Conservation (phyloP, 2,329 filamentous ascomycete genomes). For the Penicillium sumatraense region DNA sequence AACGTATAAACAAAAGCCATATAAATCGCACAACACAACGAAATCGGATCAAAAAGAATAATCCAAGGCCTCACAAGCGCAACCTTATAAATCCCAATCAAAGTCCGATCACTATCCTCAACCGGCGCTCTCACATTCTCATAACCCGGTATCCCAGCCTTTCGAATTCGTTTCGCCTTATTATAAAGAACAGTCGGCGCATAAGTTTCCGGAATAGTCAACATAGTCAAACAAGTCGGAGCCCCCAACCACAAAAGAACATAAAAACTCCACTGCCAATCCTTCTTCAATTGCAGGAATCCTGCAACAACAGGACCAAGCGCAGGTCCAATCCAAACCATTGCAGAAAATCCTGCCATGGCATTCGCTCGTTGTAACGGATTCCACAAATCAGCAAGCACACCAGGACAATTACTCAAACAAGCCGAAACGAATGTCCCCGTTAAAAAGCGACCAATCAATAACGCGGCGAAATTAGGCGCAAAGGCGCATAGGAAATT, state of each 20-base stretch:
- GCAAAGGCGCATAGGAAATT: constrained; percentile 56
- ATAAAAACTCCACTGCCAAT: constrained; percentile 53
- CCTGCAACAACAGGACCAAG: constrained; percentile 61
- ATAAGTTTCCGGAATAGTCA: constrained; percentile 65
- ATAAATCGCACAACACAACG: constrained; percentile 57
- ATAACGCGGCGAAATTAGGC: constrained; percentile 57
- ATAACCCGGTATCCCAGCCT: constrained; percentile 55
- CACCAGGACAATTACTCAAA: constrained; percentile 51
- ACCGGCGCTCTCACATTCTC: constrained; percentile 57
- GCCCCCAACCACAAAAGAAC: constrained; percentile 47
- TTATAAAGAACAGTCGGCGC: constrained; percentile 55
- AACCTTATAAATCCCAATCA: constrained; percentile 55
- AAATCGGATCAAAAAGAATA: constrained; percentile 60
- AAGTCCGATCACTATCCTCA: constrained; percentile 52
- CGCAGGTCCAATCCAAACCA: constrained; percentile 60
- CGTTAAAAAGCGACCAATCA: constrained; percentile 60
- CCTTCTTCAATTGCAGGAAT: constrained; percentile 60
- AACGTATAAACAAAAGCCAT: constrained; percentile 57
- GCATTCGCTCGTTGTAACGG: constrained; percentile 58
- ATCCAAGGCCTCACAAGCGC: constrained; percentile 61
- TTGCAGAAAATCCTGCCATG: constrained; percentile 59
- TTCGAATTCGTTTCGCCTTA: constrained; percentile 59
- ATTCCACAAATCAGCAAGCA: constrained; percentile 60
- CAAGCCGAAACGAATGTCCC: constrained; percentile 60
- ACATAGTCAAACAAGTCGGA: constrained; percentile 49